A percentile compares a stretch with the other conserved stretches of the same genome.
Evolutionary conservation across 73 alveolate genomes (phyloP).

Genomic region (Paramecium sexaurelia): DNA sequence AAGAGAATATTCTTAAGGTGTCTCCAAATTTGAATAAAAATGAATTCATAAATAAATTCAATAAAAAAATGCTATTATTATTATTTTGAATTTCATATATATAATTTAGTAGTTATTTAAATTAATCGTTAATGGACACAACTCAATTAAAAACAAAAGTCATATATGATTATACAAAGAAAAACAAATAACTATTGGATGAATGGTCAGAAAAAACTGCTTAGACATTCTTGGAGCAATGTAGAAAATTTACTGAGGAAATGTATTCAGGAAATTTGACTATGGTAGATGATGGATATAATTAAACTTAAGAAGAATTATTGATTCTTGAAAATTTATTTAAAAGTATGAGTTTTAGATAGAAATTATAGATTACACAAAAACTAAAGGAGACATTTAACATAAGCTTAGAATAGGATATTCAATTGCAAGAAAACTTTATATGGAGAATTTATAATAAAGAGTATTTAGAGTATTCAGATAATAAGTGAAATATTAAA

Average conservation of each 20-base stretch:
- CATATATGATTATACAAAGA: not conserved
- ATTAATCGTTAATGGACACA: conserved; percentile 52
- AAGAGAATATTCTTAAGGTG: not conserved
- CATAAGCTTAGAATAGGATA: conserved; percentile 8
- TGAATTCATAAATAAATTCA: not conserved
- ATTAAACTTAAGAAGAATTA: not conserved
- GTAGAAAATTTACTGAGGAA: conserved; percentile 14
- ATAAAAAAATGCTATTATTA: not conserved
- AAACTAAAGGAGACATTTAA: not conserved
- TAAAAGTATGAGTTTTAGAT: not conserved
- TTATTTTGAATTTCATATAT: not conserved
- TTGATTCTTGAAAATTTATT: not conserved
- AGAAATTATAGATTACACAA: not conserved
- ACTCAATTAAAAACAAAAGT: conserved; percentile 4
- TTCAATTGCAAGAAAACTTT: conserved; percentile 56
- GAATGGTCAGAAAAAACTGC: conserved; percentile 52
- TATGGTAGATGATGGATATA: conserved; percentile 15
- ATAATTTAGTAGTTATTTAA: not conserved
- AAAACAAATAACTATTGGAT: not conserved
- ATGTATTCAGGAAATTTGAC: conserved; percentile 21
- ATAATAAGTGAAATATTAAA: not conserved
- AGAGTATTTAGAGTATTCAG: not conserved
- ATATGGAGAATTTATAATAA: not conserved
- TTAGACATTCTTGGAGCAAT: not conserved
- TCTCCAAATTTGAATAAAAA: not conserved